Evolutionary conservation across 768 basidiomycete genomes (phyloP), one percentile per base, ranked within the genome.

Genomic region (Kondoa subrosea): DNA sequence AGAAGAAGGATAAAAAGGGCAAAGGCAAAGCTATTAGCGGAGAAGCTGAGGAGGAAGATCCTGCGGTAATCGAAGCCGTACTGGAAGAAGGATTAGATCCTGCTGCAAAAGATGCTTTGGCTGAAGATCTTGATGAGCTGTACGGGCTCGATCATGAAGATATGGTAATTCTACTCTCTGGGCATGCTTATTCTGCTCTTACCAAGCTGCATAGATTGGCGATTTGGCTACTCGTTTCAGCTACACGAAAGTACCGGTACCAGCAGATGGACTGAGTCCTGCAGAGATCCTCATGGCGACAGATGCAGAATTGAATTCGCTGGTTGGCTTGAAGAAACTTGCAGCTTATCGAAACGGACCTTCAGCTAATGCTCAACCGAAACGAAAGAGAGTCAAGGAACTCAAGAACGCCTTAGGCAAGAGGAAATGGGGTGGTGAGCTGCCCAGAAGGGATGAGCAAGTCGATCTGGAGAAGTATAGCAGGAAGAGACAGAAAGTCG

Each of bases 121-220:
- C 63, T 17, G 80, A 83, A 40, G 83, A 82, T 73, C 87, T 96
- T 87, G 87, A 91, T 69, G 88, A 91, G 76, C 80, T 97, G 56
- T 87, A 91, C 75, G 85, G 81, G 34, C 81, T 97, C 21, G 93
- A 96, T 69, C 93, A 96, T 79, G 96, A 96, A 76, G 92, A 93
- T 73, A 83, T 96, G 80, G 92, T 91, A 69, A 73, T 85, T 80
- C 31, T 57, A 32, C 27, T 33, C 4, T 15, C 26, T 62, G 34
- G 57, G 3, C 56, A 3, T 50, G 50, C n/a, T 33, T 1, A 14
- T 1, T 2, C 69, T 26, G 50, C 58, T 2, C 1, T 1, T 8
- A 50, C 29, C 4, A 16, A n/a, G 25, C 16, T 64, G 57, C 16
- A 27, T 74, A 92, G 92, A 85, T 93, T 64, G 91, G 85, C 4